Evolutionary conservation across 2,329 filamentous ascomycete genomes (phyloP), one percentile per base, ranked within the genome.

Genomic region (Pezicula radicicola): DNA sequence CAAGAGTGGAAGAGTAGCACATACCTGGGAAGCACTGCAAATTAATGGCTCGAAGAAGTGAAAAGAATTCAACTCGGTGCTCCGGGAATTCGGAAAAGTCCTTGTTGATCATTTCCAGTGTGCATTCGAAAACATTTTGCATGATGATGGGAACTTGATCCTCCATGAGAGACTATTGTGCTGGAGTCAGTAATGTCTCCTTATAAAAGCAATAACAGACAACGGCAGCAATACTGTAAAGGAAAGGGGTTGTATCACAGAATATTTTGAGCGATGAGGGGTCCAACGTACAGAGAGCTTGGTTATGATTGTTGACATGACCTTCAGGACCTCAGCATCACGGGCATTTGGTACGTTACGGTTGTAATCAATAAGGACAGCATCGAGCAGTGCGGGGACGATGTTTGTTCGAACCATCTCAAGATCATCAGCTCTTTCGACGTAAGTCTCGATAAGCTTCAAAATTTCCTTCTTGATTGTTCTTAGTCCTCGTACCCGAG

Each of bases 401-500:
- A 99, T 94, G 66, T 92, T 95, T 60, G 85, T 83, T 62, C 94
- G 91, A 49, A 99, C 90, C 73, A 95, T 91, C 67, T 96, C 89
- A 51, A 96, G 75, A 67, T 99, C 94, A 72, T 99, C 94, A 4
- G 95, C 92, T 75, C 97, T 97, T 66, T 99, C 92, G 36, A 99
- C 91, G 60, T 97, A 99, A 6, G 89, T 96, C 72, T 97, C 95
- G 63, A 99, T 94, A 60, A 99, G 86, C 75, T 99, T 99, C 60
- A 99, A 75, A 48, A 99, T 97, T 70, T 99, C 94, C 75, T 99
- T 99, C 79, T 99, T 99, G 78, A 99, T 96, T 0, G 94, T 99
- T 60, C 94, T 85, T 58, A 99, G 76, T 35, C 94, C 95, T 63
- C 94, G 88, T 62, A 97, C 92, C 75, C 91, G 95, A 54, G 94